Base-by-base conservation (phyloP, 805 yeast species). In the Zygosaccharomyces bailii region DNA sequence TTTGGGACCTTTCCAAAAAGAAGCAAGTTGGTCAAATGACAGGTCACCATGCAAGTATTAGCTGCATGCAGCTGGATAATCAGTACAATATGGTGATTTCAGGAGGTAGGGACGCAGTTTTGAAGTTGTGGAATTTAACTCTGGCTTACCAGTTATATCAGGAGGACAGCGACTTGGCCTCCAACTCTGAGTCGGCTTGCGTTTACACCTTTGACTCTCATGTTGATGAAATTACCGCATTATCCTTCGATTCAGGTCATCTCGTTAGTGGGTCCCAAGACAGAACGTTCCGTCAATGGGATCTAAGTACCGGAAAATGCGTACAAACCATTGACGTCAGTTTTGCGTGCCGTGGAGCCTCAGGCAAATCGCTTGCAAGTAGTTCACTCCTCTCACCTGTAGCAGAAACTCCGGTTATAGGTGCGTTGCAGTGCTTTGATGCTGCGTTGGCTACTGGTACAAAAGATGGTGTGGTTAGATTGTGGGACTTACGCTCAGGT, bases 401-500 rank as follows among this genome's bases (percentile, higher is more conserved):
- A 9, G 50, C 44, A 2, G 39, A 35, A 7, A 46, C 52, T 7
- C 78, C 79, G 2, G 75, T 78, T 47, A 75, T 84, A 34, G 83
- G 86, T 0, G 82, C 86, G 0, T 59, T 84, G 25, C 90, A 84
- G 60, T 79, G 84, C 46, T 79, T 72, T 55, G 87, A 82, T 55
- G 86, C 87, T 0, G 91, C 90, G 0, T 65, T 84, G 51, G 91
- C 91, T 0, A 78, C 88, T 0, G 93, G 91, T 40, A 80, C 89
- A 0, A 78, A 79, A 13, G 91, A 84, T 61, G 91, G 91, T 1
- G 61, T 80, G 5, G 87, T 84, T 1, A 66, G 93, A 42, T 65
- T 84, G 17, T 84, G 91, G 90, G 93, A 84, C 65, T 62, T 84
- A 48, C 71, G 93, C 55, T 70, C 79, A 18, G 88, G 88, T 3